Base-by-base conservation (phyloP, 2,329 filamentous ascomycete genomes). In the Tolypocladium paradoxum region DNA sequence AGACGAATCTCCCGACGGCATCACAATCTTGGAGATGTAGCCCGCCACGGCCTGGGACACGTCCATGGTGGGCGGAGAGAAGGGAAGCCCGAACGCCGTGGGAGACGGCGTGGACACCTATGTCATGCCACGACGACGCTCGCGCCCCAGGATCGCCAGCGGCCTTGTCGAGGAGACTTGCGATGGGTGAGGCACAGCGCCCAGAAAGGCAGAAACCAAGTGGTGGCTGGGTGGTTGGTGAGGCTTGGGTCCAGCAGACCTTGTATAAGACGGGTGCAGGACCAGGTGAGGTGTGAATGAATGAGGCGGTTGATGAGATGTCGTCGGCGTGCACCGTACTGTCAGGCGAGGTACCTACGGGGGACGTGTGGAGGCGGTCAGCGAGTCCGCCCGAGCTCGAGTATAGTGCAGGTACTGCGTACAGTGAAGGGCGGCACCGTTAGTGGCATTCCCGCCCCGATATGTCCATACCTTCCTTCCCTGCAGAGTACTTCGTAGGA, bases 11-110 rank as follows among this genome's bases (percentile, higher is more conserved):
- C 88, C 88, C 22, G 63, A 58, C 46, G 68, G 64, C 60, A 89
- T 87, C 69, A 97, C 85, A 83, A 99, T 96, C 80, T 91, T 96
- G 69, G 86, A 87, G 77, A 99, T 87, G 77, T 99, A 99, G 73
- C 90, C 88, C 63, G 91, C 87, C 66, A 96, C 85, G 61, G 91
- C 89, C 68, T 95, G 87, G 57, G 95, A 88, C 64, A 97, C 84
- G 68, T 99, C 93, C 93, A 99, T 99, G 62, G 60, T 76, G 70
- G 61, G 57, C 50, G n/a, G 36, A 24, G 47, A 27, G 12, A n/a
- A 18, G 11, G n/a, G 47, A 6, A 12, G 7, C 34, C 31, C 4
- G 47, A n/a, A 27, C 31, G 22, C 33, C 31, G 47, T n/a, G 22
- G 22, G 20, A 18, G 16, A 49, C 31, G 33, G 47, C 47, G 47